These are phyloP conservation scores for Clavispora santaluciae DNA, from an alignment of 805 yeast species.

Conservation along the genomic window DNA sequence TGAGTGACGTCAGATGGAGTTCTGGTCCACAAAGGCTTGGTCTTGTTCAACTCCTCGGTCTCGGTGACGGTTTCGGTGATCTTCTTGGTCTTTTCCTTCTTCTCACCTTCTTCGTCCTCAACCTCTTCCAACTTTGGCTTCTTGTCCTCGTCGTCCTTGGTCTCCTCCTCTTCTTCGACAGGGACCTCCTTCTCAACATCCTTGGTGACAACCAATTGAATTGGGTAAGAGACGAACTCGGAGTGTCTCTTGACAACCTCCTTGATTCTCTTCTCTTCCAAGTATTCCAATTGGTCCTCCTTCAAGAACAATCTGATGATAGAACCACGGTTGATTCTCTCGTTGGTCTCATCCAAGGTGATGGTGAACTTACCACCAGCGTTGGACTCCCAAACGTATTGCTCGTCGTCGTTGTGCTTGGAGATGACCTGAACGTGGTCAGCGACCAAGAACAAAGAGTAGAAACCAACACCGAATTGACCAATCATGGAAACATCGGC, in stretches of 20 bases:
- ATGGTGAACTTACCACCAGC: constrained; percentile 99
- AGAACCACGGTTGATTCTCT: constrained; percentile 91
- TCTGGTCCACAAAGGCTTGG: constrained; percentile 99
- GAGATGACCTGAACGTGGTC: constrained; percentile 98
- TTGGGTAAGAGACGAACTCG: constrained; percentile 98
- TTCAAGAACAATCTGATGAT: constrained; percentile 91
- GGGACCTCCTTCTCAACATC: constrained; percentile 98
- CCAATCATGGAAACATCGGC: constrained; percentile 99
- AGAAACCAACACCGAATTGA: constrained; percentile 99
- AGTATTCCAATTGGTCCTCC: constrained; percentile 98
- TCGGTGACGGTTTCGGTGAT: constrained; percentile 91
- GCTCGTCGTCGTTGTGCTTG: constrained; percentile 98
- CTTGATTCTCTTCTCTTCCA: constrained; percentile 99
- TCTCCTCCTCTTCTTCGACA: constrained; percentile 56
- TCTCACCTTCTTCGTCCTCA: constrained; percentile 57
- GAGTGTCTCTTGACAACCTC: constrained; percentile 99
- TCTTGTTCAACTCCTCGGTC: constrained; percentile 97
- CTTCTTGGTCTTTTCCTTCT: constrained; percentile 77
- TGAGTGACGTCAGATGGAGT: constrained; percentile 95
- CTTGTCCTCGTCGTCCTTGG: constrained; percentile 64
- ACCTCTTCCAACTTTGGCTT: constrained; percentile 69
- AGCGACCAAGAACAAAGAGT: constrained; percentile 97
- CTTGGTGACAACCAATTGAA: constrained; percentile 95
- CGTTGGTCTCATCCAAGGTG: constrained; percentile 82
- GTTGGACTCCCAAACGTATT: constrained; percentile 99